phyloP scores from a whole-genome alignment of 805 yeast genomes.

The Metahyphopichia silvanorum region DNA sequence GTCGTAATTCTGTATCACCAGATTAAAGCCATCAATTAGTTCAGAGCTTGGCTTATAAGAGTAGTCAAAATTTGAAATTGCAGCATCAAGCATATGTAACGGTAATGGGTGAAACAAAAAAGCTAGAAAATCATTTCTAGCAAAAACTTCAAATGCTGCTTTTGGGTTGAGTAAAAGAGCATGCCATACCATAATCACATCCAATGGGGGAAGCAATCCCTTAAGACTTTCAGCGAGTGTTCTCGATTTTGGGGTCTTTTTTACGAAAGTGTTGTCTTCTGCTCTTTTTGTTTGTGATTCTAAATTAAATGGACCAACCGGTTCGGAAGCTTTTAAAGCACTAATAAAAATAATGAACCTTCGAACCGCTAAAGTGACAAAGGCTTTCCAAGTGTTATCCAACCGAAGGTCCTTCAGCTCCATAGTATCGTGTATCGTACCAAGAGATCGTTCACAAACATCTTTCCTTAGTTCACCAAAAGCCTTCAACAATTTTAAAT shows the following conservation, averaged over 20 bases:
- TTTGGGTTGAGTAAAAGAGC: conserved; percentile 15
- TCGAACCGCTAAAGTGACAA: conserved; percentile 18
- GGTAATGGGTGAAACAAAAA: conserved; percentile 11
- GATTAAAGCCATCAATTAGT: background rate
- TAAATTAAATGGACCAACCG: no score
- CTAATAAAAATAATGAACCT: conserved; percentile 18
- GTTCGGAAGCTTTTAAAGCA: conserved; percentile 8
- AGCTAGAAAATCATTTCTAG: conserved; percentile 7
- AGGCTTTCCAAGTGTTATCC: conserved; percentile 22
- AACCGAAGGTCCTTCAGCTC: no score
- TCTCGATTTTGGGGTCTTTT: background rate
- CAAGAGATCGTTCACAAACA: conserved; percentile 3
- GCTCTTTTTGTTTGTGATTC: no score
- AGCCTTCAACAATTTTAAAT: conserved; percentile 19
- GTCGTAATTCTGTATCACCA: background rate
- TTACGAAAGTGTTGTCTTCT: no score
- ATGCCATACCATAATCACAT: conserved; percentile 21
- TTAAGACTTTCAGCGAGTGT: background rate
- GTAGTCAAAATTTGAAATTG: conserved; percentile 4
- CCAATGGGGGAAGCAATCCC: conserved; percentile 15
- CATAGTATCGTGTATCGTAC: background rate
- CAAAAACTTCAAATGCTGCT: conserved; percentile 11
- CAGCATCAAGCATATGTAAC: conserved; percentile 4
- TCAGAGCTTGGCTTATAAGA: background rate
- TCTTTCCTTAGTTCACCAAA: conserved; percentile 14